Base-by-base conservation (phyloP, 345 rosid species). In the Linum usitatissimum region DNA sequence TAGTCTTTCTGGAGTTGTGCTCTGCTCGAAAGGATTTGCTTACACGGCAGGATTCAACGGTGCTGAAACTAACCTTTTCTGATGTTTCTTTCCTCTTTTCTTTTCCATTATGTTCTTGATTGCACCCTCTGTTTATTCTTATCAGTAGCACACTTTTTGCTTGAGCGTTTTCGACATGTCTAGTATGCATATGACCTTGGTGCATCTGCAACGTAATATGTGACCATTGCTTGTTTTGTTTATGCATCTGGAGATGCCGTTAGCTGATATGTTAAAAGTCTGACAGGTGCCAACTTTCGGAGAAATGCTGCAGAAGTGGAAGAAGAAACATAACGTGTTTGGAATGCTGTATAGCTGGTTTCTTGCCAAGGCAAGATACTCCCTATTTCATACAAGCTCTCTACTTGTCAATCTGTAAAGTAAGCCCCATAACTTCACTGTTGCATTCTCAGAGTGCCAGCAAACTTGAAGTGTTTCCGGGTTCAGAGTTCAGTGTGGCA, bases 331-430 rank as follows among this genome's bases (percentile, higher is more conserved):
- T 60, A 94, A 90, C 66, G 66, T 75, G 64, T 90, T 94, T 57
- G 96, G 93, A 67, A 90, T 94, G 74, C 85, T 94, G 48, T 88
- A 90, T 60, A 81, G 91, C 77, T 90, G 93, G 95, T 88, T 94
- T 74, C 97, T 90, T 76, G 97, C 99, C 55, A 88, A 90, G 97
- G 99, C 68, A 81, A 20, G 73, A 61, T 14, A 45, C 51, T n/a
- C 12, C 12, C 19, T 34, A 3, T 61, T 68, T 30, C 6, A 45
- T 15, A 57, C 58, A 38, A 12, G 30, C 10, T 36, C 17, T n/a
- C 15, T 45, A 42, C 53, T n/a, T 49, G 59, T n/a, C 23, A 38
- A 28, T 6, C 39, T 20, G 42, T 51, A 18, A 60, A n/a, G 31
- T 6, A 21, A 42, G 14, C 15, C 36, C 45, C 3, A 36, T 6